Base-by-base conservation (phyloP, 192 early-diverging fungal genomes). In the Coemansia sp. region DNA sequence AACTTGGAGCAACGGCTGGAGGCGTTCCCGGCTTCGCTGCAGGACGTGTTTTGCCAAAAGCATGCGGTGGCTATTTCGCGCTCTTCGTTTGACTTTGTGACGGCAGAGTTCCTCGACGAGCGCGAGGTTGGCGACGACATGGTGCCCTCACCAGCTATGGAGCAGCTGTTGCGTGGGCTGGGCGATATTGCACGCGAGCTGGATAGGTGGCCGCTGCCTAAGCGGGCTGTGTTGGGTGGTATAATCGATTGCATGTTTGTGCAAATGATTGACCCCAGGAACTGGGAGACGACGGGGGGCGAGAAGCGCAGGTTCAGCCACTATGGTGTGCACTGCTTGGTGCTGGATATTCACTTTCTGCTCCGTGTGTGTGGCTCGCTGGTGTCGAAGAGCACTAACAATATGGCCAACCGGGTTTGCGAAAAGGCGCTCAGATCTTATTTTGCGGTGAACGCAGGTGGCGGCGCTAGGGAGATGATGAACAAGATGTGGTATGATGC, bases 11-110 rank as follows among this genome's bases (percentile, higher is more conserved):
- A 74, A 43, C 78, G 83, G 1, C 70, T 85, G 10, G 79, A 85
- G 36, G 75, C 76, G 8, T 85, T 85, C 39, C 83, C 83, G 0
- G 33, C 59, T 0, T 76, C 78, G 11, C 60, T 85, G 33, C 83
- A 85, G 62, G 83, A 85, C 18, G 79, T 85, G 14, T 85, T 79
- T 60, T 82, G 79, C 57, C 83, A 85, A 42, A 74, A 74, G 37
- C 75, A 82, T 24, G 66, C 79, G 2, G 69, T 70, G 31, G 34
- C 61, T 6, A 65, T 76, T n/a, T 62, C 70, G 36, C 62, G 70
- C 11, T 21, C 60, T 3, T 48, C 68, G 5, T 85, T 82, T 57
- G 72, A 77, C 65, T 82, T 82, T 75, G 76, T 71, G 16, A 75
- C 73, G 3, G 57, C 69, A 13, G 67, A 71, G 28, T 83, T 73